Conservation (phyloP, 345 rosid species). For the Eucalyptus pauciflora region DNA sequence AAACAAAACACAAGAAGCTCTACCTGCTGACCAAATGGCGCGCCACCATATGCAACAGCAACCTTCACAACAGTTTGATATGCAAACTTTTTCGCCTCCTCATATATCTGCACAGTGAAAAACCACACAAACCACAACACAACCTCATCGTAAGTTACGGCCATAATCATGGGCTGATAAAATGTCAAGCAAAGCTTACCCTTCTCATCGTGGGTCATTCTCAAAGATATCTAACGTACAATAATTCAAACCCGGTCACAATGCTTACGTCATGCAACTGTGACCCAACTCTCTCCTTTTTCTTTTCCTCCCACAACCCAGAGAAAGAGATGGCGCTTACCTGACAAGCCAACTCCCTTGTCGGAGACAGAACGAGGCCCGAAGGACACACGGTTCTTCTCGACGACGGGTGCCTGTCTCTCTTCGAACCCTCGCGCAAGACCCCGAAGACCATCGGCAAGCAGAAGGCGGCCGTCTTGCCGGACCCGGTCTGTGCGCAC, state of each 20-base stretch:
- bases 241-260: background rate
- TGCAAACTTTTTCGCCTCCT: constrained; percentile 41
- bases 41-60: constrained; percentile 41
- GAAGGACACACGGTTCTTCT: constrained; percentile 11
- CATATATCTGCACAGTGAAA: constrained; percentile 19
- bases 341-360: constrained; percentile 52
- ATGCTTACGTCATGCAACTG: background rate
- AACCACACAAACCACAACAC: background rate
- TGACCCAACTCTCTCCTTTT: background rate
- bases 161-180: background rate
- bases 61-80: constrained; percentile 20
- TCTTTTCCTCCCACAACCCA: background rate
- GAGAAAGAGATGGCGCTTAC: background rate
- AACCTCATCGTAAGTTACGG: background rate
- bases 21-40: constrained; percentile 33
- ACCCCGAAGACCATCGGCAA: constrained; percentile 33
- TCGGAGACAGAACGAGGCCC: constrained; percentile 42
- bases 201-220: background rate
- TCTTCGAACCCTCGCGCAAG: background rate
- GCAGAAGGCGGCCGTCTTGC: constrained; percentile 48
- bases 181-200: background rate
- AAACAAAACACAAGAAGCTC: background rate
- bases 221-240: background rate
- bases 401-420: background rate
- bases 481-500: constrained; percentile 51